Evolutionary conservation across 2,329 filamentous ascomycete species (phyloP).

Genomic region (Talaromyces verruculosus): DNA sequence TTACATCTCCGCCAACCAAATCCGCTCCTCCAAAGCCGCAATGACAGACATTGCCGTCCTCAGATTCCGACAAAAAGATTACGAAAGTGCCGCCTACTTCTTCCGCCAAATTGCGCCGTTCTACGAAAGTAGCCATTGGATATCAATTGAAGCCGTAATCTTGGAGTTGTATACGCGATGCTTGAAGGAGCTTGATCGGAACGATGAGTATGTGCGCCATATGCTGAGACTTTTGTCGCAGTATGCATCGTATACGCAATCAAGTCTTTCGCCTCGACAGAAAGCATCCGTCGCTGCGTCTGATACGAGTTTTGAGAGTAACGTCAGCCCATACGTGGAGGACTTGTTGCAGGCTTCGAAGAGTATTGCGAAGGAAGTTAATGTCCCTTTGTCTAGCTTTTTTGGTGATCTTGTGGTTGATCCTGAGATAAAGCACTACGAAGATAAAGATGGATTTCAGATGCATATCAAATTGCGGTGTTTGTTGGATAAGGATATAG

Average conservation of each 20-base stretch:
- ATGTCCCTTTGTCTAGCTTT: slow-evolving; percentile 68
- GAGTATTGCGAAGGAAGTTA: slow-evolving; percentile 60
- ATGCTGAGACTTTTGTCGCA: slow-evolving; percentile 64
- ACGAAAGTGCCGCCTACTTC: slow-evolving; percentile 68
- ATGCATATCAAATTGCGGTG: slow-evolving; percentile 68
- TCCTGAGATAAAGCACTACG: slow-evolving; percentile 66
- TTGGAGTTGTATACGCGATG: slow-evolving; percentile 83
- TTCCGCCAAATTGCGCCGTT: slow-evolving; percentile 77
- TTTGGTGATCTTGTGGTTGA: slow-evolving; percentile 70
- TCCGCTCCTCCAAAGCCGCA: slow-evolving; percentile 72
- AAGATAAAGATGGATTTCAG: slow-evolving; percentile 72
- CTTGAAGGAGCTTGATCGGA: slow-evolving; percentile 70
- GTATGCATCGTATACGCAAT: slow-evolving; percentile 37
- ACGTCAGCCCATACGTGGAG: slow-evolving; percentile 39
- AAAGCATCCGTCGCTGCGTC: slow-evolving; percentile 34
- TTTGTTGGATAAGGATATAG: slow-evolving; percentile 68
- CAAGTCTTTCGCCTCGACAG: slow-evolving; percentile 32
- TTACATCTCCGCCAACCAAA: slow-evolving; percentile 75
- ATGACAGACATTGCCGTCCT: slow-evolving; percentile 84
- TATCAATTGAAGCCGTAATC: slow-evolving; percentile 75
- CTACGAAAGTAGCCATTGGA: slow-evolving; percentile 78
- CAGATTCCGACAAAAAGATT: slow-evolving; percentile 75
- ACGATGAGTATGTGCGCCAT: slow-evolving; percentile 76
- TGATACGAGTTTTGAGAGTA: slow-evolving; percentile 32
- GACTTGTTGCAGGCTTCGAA: slow-evolving; percentile 51